Evolutionary conservation across 1,284 basidiomycete genomes (phyloP), one percentile per base, ranked within the genome.

Genomic region (Leccinum angustisporum): DNA sequence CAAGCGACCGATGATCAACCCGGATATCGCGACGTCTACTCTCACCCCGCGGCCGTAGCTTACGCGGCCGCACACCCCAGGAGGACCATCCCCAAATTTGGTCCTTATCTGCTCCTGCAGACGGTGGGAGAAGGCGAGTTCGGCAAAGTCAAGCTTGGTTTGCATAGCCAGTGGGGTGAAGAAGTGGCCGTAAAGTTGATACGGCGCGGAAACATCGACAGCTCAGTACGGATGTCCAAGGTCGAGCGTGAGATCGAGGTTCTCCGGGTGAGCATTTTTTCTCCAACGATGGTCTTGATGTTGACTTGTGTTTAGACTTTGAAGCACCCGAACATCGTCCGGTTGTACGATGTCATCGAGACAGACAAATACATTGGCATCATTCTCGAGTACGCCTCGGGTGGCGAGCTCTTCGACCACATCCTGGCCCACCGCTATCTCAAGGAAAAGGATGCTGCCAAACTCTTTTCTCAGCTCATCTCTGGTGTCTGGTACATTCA

Each of bases 281-380:
- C 31, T 48, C 48, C n/a, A 4, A 50, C 56, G 54, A 40, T 62
- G 31, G 36, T 40, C 54, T 54, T 25, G 34, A 54, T 56, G 11
- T 40, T 60, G 2, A 73, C 61, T 34, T 46, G n/a, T 57, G 63
- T 64, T 10, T 71, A 97, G 94, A 88, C 87, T 62, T 85, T 99
- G 63, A 94, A 96, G 73, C 97, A 99, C 69, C 97, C 97, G 1
- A 98, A 99, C 77, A 99, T 99, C 75, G 97, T 99, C 33, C 90
- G 95, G 34, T 83, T 99, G 59, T 97, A 97, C 84, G 97, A 99
- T 76, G 96, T 98, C 46, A 98, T 99, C 69, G 96, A 99, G 78
- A 98, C 97, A 2, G 97, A 98, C 81, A 98, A 98, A 78, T 99
- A 98, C 80, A 98, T 99, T 69, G 97, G 97, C 48, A 99, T 99